A percentile compares a stretch with the other conserved stretches of the same genome.
These are phyloP conservation scores for Camelina neglecta DNA, from an alignment of 345 rosid genomes.

Conservation along the genomic window DNA sequence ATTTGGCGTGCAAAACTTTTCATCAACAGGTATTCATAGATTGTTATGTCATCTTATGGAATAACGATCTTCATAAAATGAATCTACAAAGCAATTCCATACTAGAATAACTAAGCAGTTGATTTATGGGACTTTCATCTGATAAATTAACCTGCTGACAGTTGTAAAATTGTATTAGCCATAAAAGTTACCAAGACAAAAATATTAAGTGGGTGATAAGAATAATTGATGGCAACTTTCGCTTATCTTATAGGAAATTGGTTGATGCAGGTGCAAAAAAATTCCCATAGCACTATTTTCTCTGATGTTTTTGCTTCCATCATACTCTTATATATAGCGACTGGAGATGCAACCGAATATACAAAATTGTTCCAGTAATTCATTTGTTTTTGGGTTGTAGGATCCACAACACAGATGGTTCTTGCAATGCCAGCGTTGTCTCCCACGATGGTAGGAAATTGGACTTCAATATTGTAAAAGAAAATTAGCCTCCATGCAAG, in stretches of 20 bases:
- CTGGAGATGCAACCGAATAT: slow-evolving; percentile 4
- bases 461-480: slow-evolving; percentile 19
- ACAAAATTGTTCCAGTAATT: slow-evolving; percentile 11
- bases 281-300: slow-evolving; percentile 2
- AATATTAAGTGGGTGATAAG: slow-evolving; percentile 5
- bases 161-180: slow-evolving; percentile 11
- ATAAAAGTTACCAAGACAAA: not conserved
- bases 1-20: slow-evolving; percentile 66
- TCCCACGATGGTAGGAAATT: slow-evolving; percentile 86
- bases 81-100: slow-evolving; percentile 1
- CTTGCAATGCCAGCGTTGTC: slow-evolving; percentile 97
- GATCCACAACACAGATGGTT: slow-evolving; percentile 63
- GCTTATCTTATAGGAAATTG: slow-evolving; percentile 1
- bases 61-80: slow-evolving; percentile 15
- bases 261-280: slow-evolving; percentile 17
- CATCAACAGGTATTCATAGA: slow-evolving; percentile 71
- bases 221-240: not conserved
- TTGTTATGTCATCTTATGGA: slow-evolving; percentile 29
- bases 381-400: slow-evolving; percentile 61
- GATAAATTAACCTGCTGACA: slow-evolving; percentile 9
- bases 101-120: slow-evolving; percentile 18
- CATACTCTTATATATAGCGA: not conserved
- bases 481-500: slow-evolving; percentile 31
- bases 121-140: slow-evolving; percentile 1
- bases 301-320: slow-evolving; percentile 22